Evolutionary conservation across 2,329 filamentous ascomycete species (phyloP).

Genomic region (Pseudopithomyces maydicus): DNA sequence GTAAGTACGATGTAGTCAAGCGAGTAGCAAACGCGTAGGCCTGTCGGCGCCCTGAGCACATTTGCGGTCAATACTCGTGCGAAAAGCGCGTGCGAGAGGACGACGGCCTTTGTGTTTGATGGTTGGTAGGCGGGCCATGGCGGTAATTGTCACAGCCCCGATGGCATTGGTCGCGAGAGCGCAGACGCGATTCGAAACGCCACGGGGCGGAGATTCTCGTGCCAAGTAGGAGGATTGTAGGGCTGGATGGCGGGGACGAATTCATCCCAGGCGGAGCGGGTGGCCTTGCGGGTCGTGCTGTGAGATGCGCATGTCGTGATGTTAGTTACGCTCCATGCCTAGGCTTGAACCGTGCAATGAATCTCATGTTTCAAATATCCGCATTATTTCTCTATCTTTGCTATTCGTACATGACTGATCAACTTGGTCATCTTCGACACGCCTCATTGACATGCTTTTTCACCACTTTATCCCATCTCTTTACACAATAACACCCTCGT

Average conservation of each 20-base stretch:
- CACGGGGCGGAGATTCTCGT: no score
- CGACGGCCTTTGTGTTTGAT: neutral
- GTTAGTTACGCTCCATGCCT: neutral
- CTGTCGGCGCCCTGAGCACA: neutral
- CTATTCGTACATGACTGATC: neutral
- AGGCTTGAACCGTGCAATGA: no score
- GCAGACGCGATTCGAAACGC: neutral
- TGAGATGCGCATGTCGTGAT: neutral
- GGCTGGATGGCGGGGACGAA: neutral
- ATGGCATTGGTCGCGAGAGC: neutral
- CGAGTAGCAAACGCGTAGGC: neutral
- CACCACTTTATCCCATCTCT: no score
- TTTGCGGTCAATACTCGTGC: conserved; percentile 7
- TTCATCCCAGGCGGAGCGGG: neutral
- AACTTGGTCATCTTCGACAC: neutral
- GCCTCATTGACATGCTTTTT: neutral
- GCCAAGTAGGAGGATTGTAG: neutral
- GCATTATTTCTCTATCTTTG: neutral
- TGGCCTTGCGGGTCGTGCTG: neutral
- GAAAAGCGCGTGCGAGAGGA: neutral
- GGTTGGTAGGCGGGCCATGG: neutral
- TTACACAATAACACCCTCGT: neutral
- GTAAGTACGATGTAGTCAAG: neutral
- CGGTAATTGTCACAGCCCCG: conserved; percentile 4
- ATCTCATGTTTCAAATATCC: neutral